Conservation (phyloP, 2,329 filamentous ascomycete species). For the Didymella exigua region DNA sequence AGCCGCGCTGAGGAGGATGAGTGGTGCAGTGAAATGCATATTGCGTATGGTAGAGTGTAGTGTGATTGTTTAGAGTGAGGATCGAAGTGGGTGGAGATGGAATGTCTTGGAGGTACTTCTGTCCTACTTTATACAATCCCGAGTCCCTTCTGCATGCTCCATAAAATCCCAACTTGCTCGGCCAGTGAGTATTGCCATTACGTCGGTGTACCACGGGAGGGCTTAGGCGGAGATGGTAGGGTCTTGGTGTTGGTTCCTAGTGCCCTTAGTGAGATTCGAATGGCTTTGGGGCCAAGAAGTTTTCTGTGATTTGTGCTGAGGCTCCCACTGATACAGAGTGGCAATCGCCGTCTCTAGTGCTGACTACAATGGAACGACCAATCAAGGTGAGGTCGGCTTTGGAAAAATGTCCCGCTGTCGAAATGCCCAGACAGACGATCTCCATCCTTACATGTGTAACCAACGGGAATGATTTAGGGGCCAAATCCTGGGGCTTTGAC, state of each 20-base stretch:
- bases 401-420: background rate
- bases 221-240: slow-evolving; percentile 6
- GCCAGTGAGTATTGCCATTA: slow-evolving; percentile 18
- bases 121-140: slow-evolving; percentile 26
- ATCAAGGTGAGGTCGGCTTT: slow-evolving; percentile 3
- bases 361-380: background rate
- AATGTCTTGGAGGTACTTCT: background rate
- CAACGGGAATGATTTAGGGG: slow-evolving; percentile 5
- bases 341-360: background rate
- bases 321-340: background rate
- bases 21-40: slow-evolving; percentile 33
- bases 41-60: background rate
- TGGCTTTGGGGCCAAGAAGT: slow-evolving; percentile 23
- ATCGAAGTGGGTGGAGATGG: slow-evolving; percentile 12
- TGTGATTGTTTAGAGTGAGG: background rate
- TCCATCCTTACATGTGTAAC: slow-evolving; percentile 2
- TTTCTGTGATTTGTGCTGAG: slow-evolving; percentile 16
- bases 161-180: background rate
- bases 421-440: slow-evolving; percentile 10
- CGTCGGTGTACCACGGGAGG: slow-evolving; percentile 20
- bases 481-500: background rate
- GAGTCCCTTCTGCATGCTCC: slow-evolving; percentile 9
- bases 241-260: slow-evolving; percentile 22
- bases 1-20: slow-evolving; percentile 28
- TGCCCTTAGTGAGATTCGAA: slow-evolving; percentile 14